phyloP scores from a whole-genome alignment of 2,329 filamentous ascomycete genomes.

The Sarocladium kiliense region DNA sequence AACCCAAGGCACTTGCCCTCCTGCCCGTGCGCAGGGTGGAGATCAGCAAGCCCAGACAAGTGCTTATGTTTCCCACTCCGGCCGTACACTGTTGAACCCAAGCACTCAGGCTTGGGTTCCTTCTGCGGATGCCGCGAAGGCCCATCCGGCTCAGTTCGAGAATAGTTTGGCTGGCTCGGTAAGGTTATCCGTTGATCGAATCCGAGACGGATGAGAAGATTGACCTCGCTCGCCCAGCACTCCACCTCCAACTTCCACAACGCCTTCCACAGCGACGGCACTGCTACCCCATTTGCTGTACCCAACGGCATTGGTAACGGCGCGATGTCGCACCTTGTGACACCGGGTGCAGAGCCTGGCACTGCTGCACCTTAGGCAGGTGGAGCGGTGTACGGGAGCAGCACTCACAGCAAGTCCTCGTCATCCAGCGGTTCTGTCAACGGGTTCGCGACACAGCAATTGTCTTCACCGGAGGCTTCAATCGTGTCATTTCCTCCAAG shows the following conservation, averaged over 20 bases:
- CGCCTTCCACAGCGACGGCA: neutral
- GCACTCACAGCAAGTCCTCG: neutral
- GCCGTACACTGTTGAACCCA: neutral
- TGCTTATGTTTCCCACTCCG: too few species aligned
- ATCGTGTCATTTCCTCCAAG: neutral
- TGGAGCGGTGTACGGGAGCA: neutral
- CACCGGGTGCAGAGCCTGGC: neutral
- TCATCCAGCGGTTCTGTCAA: neutral
- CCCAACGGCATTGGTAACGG: neutral
- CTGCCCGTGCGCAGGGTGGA: neutral
- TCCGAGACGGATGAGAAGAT: neutral
- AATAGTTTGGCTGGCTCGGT: neutral
- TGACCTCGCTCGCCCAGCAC: neutral
- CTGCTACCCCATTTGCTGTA: neutral
- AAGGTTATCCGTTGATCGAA: neutral
- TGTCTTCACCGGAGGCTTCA: neutral
- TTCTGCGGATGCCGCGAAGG: neutral
- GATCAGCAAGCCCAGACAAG: neutral
- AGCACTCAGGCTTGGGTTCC: neutral
- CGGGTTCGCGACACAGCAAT: neutral
- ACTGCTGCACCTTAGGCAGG: slow-evolving; percentile 10
- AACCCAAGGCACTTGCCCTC: neutral
- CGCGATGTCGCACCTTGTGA: neutral
- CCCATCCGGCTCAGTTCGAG: neutral
- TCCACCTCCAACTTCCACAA: neutral